Base-by-base conservation (phyloP, 495 filamentous ascomycete genomes). In the Umbilicaria muhlenbergii region DNA sequence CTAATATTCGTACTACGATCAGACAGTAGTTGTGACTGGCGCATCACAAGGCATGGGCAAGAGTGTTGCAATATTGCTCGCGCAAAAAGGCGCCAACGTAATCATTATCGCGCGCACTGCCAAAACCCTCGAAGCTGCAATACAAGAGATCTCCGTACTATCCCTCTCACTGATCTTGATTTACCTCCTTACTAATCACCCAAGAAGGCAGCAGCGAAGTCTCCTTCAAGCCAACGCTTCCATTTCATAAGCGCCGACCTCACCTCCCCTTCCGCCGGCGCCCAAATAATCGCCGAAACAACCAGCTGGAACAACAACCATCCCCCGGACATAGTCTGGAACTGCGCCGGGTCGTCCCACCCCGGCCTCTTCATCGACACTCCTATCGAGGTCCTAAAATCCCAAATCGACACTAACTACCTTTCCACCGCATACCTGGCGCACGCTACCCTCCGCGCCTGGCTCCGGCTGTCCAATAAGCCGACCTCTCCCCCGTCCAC, bases 41-140 rank as follows among this genome's bases (percentile, higher is more conserved):
- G 89, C 78, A 42, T 96, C 92, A 1, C 82, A 94, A 56, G 91
- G 91, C 39, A 84, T 94, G 82, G 91, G 91, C 48, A 74, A 70
- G 53, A 74, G 70, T 46, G 73, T 80, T 14, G 88, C 78, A 3
- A 66, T 71, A 16, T 70, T 84, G 43, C 72, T 96, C 15, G 73
- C 91, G 4, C 60, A 65, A 42, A 91, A 85, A 67, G 91, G 91
- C 48, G 92, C 92, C 39, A 81, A 85, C 57, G 60, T 98, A 13
- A 74, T 88, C 46, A 75, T 98, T 44, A 80, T 94, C 35, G 78
- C 91, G 11, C 79, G 91, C 41, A 80, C 80, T 49, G 62, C 73
- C 21, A 58, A 59, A 38, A 92, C 88, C 55, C 84, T 96, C n/a
- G 63, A 84, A 49, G 65, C 61, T 17, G 80, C 83, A 8, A 55